Base-by-base conservation (phyloP, 345 rosid species). In the Populus simonii region DNA sequence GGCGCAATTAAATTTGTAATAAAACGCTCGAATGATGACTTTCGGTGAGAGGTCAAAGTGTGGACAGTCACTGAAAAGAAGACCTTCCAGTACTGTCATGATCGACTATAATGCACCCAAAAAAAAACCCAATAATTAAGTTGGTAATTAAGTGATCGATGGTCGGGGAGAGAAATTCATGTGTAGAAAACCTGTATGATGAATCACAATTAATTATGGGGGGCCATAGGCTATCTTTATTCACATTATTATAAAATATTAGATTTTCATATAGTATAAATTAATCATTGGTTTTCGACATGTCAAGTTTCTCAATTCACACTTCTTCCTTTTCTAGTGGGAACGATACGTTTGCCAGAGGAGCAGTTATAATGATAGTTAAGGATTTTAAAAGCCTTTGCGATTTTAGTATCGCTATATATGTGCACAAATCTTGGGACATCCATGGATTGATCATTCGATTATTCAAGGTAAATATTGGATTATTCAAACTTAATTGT, bases 21-120 rank as follows among this genome's bases (percentile, higher is more conserved):
- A 51, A 68, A 72, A 51, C 23, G 68, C 11, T 53, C 6, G 33
- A 41, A 79, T 68, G 47, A 73, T 79, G 31, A 49, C 1, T 72
- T 63, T 11, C 10, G 62, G 70, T 47, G 55, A 66, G 39, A 47
- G 36, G 83, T 75, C 79, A 80, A 80, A 43, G 78, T 67, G 2
- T 63, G 66, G 71, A 63, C 71, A 80, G 70, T 74, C 82, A 36
- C 75, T 70, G 51, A 43, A 62, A 74, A 74, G 31, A 47, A 68
- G 70, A 62, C 25, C 74, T 69, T 74, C 74, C 70, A 43, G 62
- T 38, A 31, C 33, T 31, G 70, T 69, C 71, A 68, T 74, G 74
- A 41, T 41, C 45, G 4, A 18, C 29, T 27, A 39, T n/a, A n/a
- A 45, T 73, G 57, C 66, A 55, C 31, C 73, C 70, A 3, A 31